Evolutionary conservation across 1,284 basidiomycete species (phyloP), one percentile per base, ranked within the genome.

Genomic region (Ganoderma multipileum): DNA sequence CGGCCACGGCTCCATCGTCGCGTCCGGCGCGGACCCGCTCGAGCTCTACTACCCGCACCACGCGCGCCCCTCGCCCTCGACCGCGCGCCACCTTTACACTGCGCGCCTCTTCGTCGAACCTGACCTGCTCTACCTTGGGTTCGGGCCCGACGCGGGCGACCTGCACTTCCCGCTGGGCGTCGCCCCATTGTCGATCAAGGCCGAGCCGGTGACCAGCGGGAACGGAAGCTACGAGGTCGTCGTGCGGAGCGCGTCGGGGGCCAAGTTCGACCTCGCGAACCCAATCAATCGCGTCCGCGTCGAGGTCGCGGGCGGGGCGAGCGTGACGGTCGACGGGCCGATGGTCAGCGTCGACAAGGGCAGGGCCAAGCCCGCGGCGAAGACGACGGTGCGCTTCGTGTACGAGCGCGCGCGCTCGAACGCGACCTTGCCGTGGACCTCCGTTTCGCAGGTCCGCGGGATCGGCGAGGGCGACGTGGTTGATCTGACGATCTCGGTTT

Each of bases 41-140:
- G 67, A 64, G 67, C 63, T 64, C 58, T 68, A 61, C 67, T 68
- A 68, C 63, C 63, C 67, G 16, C 61, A 68, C 63, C 67, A 68
- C 67, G 63, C 58, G 30, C 67, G 67, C 44, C 67, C 63, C 20
- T 63, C 67, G 47, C 63, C 63, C 18, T 14, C 30, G 16, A 38
- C 42, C 58, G 39, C 41, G 26, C 63, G 63, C 54, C 61, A 44
- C 63, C 63, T 68, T 50, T 68, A 64, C 59, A 64, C 67, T 26
- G 23, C 67, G 7, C 63, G 67, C 23, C 58, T 64, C 63, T 64
- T 64, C 58, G 30, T 64, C 50, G 63, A 68, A 38, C 66, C 66
- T 57, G 58, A 64, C 63, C 14, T 63, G 47, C 66, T 68, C 58
- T 64, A 64, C 58, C 42, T 68, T n/a, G 63, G 47, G 47, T 61